Percentiles rank a stretch among this genome's conserved stretches.
Conservation (phyloP, 495 filamentous ascomycete genomes). For the Tuber borchii region DNA sequence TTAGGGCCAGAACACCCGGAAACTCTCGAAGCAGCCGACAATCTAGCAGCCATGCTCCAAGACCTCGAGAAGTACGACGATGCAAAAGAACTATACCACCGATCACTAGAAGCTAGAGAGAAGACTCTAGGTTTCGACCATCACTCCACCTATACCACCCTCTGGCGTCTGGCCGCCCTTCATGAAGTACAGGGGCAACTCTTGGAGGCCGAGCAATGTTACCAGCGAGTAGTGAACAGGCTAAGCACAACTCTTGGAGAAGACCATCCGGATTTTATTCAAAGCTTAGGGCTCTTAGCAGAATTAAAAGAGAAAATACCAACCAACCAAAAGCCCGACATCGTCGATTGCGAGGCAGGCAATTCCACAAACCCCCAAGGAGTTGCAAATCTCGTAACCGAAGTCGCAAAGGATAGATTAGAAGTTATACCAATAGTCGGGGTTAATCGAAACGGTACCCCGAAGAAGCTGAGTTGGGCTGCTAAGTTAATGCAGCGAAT, state of each 20-base stretch:
- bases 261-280: background rate
- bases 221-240: background rate
- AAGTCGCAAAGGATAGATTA: background rate
- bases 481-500: background rate
- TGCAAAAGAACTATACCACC: constrained; percentile 32
- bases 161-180: background rate
- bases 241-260: background rate
- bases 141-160: constrained; percentile 5
- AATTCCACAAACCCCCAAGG: background rate
- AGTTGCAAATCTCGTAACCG: background rate
- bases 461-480: background rate
- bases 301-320: background rate
- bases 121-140: constrained; percentile 20
- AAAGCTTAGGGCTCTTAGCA: background rate
- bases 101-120: constrained; percentile 20
- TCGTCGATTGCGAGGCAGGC: too few species aligned
- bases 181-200: background rate
- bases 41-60: constrained; percentile 9
- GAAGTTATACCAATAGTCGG: background rate
- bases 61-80: constrained; percentile 30
- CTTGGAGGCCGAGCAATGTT: background rate
- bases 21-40: constrained; percentile 18
- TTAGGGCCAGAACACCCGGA: constrained; percentile 22
- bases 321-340: background rate
- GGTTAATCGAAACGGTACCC: background rate